Conservation (phyloP, 2,329 filamentous ascomycete species). For the Clarireedia hainanense region DNA sequence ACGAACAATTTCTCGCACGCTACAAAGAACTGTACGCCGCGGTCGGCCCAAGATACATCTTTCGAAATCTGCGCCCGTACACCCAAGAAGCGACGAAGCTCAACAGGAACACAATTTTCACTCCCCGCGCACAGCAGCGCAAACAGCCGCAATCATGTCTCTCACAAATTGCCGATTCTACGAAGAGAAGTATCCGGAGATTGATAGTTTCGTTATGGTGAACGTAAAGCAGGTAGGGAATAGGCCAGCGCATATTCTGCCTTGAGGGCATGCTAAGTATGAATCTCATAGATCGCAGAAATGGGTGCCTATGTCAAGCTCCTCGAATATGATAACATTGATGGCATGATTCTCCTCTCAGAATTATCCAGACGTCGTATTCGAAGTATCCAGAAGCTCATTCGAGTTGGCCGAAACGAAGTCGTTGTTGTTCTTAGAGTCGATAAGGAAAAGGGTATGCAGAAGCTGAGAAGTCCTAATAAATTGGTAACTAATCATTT, state of each 20-base stretch:
- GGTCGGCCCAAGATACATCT: not conserved
- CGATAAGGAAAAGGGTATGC: constrained; percentile 91
- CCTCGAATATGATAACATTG: constrained; percentile 99
- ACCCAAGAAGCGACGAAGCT: constrained; percentile 3
- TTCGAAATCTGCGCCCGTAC: not conserved
- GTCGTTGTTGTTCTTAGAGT: constrained; percentile 97
- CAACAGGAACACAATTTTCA: constrained; percentile 2
- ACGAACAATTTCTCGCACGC: constrained; percentile 1
- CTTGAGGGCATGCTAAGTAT: constrained; percentile 7
- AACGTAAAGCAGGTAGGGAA: constrained; percentile 87
- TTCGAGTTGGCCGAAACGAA: constrained; percentile 94
- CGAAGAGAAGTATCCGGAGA: constrained; percentile 95
- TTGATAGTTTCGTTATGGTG: constrained; percentile 99
- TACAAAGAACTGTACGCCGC: constrained; percentile 2
- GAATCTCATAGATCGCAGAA: constrained; percentile 70
- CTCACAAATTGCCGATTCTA: constrained; percentile 96
- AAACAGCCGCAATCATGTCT: constrained; percentile 64
- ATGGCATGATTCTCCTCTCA: constrained; percentile 98
- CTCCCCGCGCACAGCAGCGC: constrained; percentile 16
- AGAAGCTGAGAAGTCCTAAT: not conserved
- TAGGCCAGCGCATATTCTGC: not conserved
- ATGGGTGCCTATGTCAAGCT: constrained; percentile 99
- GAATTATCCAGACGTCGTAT: constrained; percentile 98
- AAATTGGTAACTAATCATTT: not conserved
- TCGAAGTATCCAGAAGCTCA: constrained; percentile 96